Evolutionary conservation across 148 eudicot genomes (phyloP).

Genomic region (Drosera capensis): DNA sequence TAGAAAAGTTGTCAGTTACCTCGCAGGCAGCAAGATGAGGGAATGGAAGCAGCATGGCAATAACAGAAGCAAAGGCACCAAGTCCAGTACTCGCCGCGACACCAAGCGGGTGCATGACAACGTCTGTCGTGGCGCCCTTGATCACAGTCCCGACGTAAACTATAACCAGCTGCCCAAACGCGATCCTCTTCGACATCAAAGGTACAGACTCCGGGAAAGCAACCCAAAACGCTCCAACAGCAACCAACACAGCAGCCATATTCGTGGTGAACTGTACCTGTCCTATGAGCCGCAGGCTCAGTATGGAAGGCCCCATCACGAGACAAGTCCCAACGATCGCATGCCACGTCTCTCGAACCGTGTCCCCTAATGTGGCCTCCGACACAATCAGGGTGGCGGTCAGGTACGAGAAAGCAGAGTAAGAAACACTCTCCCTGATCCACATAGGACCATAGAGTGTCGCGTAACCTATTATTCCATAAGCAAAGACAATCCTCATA

Average conservation of each 20-base stretch:
- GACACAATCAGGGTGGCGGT: slow-evolving; percentile 29
- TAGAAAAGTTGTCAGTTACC: slow-evolving; percentile 16
- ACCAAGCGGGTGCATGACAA: slow-evolving; percentile 26
- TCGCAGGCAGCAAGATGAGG: slow-evolving; percentile 26
- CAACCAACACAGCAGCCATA: slow-evolving; percentile 19
- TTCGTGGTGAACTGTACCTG: slow-evolving; percentile 8
- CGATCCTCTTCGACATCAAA: slow-evolving; percentile 28
- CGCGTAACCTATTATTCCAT: slow-evolving; percentile 21
- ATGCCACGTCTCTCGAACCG: slow-evolving; percentile 27
- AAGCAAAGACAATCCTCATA: slow-evolving; percentile 24
- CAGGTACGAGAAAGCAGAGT: slow-evolving; percentile 33
- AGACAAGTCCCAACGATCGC: slow-evolving; percentile 27
- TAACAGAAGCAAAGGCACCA: slow-evolving; percentile 34
- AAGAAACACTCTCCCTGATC: slow-evolving; percentile 12
- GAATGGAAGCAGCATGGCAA: slow-evolving; percentile 35
- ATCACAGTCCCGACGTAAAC: slow-evolving; percentile 26
- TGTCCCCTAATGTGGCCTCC: slow-evolving; percentile 30
- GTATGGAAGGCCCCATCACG: slow-evolving; percentile 27
- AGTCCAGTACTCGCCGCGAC: slow-evolving; percentile 33
- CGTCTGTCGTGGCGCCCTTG: slow-evolving; percentile 6
- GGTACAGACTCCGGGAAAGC: slow-evolving; percentile 26
- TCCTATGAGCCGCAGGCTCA: slow-evolving; percentile 17
- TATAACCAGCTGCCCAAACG: slow-evolving; percentile 42
- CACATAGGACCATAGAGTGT: slow-evolving; percentile 29
- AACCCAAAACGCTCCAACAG: slow-evolving; percentile 20